These are phyloP conservation scores for Paraleonurus japonicus DNA, from an alignment of 257 asterid genomes.

Conservation along the genomic window DNA sequence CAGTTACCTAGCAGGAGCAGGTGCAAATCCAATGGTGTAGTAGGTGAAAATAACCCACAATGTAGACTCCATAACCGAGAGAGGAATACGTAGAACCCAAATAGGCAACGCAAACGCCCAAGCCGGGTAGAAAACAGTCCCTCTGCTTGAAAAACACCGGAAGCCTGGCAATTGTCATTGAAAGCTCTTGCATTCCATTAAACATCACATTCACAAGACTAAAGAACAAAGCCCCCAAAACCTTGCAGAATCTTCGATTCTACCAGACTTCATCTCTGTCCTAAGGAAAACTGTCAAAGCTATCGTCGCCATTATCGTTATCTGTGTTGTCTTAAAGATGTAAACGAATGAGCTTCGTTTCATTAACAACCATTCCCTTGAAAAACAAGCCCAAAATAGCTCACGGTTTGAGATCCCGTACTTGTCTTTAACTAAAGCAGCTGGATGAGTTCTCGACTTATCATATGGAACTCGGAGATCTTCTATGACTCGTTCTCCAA, in stretches of 20 bases:
- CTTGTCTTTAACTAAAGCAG: constrained; percentile 73
- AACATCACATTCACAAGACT: constrained; percentile 83
- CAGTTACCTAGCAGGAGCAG: constrained; percentile 58
- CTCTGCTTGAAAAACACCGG: constrained; percentile 87
- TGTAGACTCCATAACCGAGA: constrained; percentile 59
- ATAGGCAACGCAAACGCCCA: constrained; percentile 93
- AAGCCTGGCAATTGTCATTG: constrained; percentile 75
- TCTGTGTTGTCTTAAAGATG: constrained; percentile 76
- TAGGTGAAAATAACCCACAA: constrained; percentile 75
- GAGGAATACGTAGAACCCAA: constrained; percentile 70
- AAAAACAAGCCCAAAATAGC: constrained; percentile 65
- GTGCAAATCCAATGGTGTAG: constrained; percentile 86
- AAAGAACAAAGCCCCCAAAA: constrained; percentile 77
- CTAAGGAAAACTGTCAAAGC: constrained; percentile 73
- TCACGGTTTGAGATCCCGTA: constrained; percentile 71
- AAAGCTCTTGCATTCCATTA: constrained; percentile 80
- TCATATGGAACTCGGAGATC: constrained; percentile 66
- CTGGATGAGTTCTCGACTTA: constrained; percentile 60
- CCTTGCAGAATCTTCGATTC: constrained; percentile 43
- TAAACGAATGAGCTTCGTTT: constrained; percentile 61
- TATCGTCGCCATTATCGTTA: constrained; percentile 65
- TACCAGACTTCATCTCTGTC: constrained; percentile 71
- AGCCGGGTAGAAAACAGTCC: constrained; percentile 74
- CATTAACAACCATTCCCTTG: constrained; percentile 78
- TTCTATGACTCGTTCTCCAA: constrained; percentile 44